Percentiles rank a stretch among this genome's conserved stretches.
Evolutionary conservation across 768 basidiomycete genomes (phyloP).

Genomic region (Psilocybe azurescens): DNA sequence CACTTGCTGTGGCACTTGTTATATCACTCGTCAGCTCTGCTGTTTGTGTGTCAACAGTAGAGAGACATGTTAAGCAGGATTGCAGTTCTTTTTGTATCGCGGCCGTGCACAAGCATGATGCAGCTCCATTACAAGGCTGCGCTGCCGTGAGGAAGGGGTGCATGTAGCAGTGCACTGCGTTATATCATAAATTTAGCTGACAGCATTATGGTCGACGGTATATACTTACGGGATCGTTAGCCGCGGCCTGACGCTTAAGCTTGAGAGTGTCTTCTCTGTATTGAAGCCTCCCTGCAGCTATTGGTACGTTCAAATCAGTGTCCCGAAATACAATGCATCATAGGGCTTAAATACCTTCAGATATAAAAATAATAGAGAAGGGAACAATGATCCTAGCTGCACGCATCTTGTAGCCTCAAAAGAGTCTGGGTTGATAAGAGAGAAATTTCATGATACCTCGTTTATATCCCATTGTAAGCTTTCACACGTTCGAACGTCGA

Average conservation of each 20-base stretch:
- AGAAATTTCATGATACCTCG: too few species aligned
- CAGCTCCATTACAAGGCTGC: constrained; percentile 6
- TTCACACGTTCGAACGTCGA: too few species aligned
- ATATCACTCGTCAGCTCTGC: neutral
- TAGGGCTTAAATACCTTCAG: neutral
- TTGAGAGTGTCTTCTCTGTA: neutral
- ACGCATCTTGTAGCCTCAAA: neutral
- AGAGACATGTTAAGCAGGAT: constrained; percentile 9
- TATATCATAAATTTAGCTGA: neutral
- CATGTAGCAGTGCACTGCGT: constrained; percentile 6
- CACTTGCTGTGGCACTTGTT: neutral
- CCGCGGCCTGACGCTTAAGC: neutral
- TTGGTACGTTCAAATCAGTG: neutral
- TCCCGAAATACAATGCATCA: neutral
- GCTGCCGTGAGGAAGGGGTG: constrained; percentile 4
- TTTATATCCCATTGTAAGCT: too few species aligned
- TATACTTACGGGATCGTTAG: neutral
- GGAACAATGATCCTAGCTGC: neutral
- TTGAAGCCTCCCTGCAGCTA: neutral
- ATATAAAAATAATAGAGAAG: constrained; percentile 1
- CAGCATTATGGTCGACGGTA: neutral
- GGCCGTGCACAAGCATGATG: constrained; percentile 5
- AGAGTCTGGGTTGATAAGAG: neutral
- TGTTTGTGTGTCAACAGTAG: neutral
- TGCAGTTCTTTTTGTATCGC: constrained; percentile 8